Conservation (phyloP, 2,329 filamentous ascomycete species). For the Fusarium phyllophilum region DNA sequence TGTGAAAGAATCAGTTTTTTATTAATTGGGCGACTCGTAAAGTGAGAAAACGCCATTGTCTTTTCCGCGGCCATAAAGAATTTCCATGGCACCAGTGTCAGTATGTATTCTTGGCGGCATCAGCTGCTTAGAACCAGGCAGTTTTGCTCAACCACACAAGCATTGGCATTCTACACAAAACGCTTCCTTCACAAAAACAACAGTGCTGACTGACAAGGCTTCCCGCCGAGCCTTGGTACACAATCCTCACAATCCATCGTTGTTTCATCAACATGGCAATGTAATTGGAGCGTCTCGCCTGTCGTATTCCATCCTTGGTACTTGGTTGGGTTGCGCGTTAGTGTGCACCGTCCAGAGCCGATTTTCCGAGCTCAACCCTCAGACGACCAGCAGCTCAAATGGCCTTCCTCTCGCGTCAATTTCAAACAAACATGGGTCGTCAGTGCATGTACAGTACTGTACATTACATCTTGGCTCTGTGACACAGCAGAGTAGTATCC, state of each 20-base stretch:
- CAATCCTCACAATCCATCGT: not conserved
- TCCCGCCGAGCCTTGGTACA: slow-evolving; percentile 1
- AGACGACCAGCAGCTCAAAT: slow-evolving; percentile 1
- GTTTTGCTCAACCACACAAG: not conserved
- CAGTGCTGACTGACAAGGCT: not conserved
- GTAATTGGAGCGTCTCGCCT: slow-evolving; percentile 8
- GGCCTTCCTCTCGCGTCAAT: slow-evolving; percentile 12
- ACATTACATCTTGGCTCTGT: slow-evolving; percentile 11
- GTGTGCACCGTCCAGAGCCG: slow-evolving; percentile 26
- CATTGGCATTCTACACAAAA: not conserved
- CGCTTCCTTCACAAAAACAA: not conserved
- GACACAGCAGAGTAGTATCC: slow-evolving; percentile 17
- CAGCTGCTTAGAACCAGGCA: not conserved
- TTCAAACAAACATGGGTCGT: slow-evolving; percentile 21
- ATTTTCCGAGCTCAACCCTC: slow-evolving; percentile 28
- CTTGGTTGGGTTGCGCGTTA: slow-evolving; percentile 14
- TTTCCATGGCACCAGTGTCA: not conserved
- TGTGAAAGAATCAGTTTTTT: slow-evolving; percentile 9
- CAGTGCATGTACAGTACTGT: not conserved
- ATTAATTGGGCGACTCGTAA: slow-evolving; percentile 18
- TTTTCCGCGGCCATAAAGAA: slow-evolving; percentile 16
- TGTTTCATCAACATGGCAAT: slow-evolving; percentile 2
- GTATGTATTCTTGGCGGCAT: not conserved
- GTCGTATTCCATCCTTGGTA: slow-evolving; percentile 11
- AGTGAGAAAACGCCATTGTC: not conserved